phyloP scores from a whole-genome alignment of 495 filamentous ascomycete genomes.

The Penicillium pulvis region DNA sequence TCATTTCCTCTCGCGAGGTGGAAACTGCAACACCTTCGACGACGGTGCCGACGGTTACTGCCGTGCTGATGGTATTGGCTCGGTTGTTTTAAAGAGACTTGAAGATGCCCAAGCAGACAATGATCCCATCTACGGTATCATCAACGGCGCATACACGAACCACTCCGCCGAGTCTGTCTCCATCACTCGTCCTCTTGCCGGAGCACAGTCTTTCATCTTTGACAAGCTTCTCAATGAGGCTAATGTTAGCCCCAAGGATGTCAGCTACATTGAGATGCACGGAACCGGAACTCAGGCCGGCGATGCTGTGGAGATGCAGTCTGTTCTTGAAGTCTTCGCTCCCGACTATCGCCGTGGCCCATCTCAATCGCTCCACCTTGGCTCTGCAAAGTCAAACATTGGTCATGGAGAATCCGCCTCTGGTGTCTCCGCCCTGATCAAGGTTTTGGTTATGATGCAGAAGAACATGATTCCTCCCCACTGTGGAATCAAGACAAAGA shows the following conservation, averaged over 20 bases:
- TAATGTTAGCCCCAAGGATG: slow-evolving; percentile 68
- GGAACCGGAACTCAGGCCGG: slow-evolving; percentile 87
- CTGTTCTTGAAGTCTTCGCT: slow-evolving; percentile 79
- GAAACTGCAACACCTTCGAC: slow-evolving; percentile 80
- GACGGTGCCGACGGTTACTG: slow-evolving; percentile 79
- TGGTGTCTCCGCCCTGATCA: slow-evolving; percentile 78
- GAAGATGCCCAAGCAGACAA: slow-evolving; percentile 74
- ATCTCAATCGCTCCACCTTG: slow-evolving; percentile 75
- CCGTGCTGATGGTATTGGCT: slow-evolving; percentile 70
- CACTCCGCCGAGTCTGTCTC: slow-evolving; percentile 75
- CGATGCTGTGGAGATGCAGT: slow-evolving; percentile 77
- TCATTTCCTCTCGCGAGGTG: slow-evolving; percentile 78
- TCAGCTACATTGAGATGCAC: slow-evolving; percentile 87
- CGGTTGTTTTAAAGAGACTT: slow-evolving; percentile 71
- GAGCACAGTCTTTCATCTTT: slow-evolving; percentile 72
- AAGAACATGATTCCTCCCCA: slow-evolving; percentile 83
- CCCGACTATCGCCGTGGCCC: slow-evolving; percentile 64
- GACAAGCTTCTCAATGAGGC: slow-evolving; percentile 67
- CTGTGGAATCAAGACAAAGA: slow-evolving; percentile 80
- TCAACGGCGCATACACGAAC: slow-evolving; percentile 68
- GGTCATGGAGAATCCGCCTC: slow-evolving; percentile 91
- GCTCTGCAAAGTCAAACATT: slow-evolving; percentile 85
- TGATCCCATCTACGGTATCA: slow-evolving; percentile 71
- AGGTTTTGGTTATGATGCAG: slow-evolving; percentile 85
- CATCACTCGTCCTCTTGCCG: slow-evolving; percentile 81